Evolutionary conservation across 2,329 filamentous ascomycete genomes (phyloP).

Genomic region (Ophiocordyceps robertsii): DNA sequence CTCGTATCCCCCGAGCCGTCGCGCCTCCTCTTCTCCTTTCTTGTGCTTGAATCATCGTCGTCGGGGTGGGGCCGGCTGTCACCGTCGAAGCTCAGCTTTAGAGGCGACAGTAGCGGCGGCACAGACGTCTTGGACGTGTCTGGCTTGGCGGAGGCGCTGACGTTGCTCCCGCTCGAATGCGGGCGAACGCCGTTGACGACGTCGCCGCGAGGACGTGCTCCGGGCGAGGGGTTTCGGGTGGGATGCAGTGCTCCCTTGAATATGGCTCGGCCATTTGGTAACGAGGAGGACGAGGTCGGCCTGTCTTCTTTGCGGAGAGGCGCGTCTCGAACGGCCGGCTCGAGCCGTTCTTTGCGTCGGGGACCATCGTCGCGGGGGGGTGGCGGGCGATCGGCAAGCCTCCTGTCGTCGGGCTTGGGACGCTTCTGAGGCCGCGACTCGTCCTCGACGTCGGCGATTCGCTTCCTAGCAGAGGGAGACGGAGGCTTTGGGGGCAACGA

Average conservation of each 20-base stretch:
- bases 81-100: constrained; percentile 31
- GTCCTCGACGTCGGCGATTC: constrained; percentile 29
- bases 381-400: constrained; percentile 15
- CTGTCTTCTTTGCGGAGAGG: constrained; percentile 15
- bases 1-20: constrained; percentile 14
- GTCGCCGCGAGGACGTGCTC: constrained; percentile 23
- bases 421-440: constrained; percentile 32
- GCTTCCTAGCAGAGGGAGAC: constrained; percentile 35
- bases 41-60: constrained; percentile 13
- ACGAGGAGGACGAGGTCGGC: constrained; percentile 11
- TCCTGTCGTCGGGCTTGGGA: constrained; percentile 23
- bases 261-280: constrained; percentile 22
- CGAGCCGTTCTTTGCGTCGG: constrained; percentile 17
- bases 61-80: constrained; percentile 8
- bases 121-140: constrained; percentile 27
- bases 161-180: constrained; percentile 17
- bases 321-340: constrained; percentile 12
- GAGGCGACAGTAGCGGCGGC: constrained; percentile 39
- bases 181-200: constrained; percentile 29
- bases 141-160: constrained; percentile 22
- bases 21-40: constrained; percentile 16
- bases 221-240: constrained; percentile 18
- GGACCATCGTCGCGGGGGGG: constrained; percentile 18
- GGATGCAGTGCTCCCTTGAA: constrained; percentile 16
- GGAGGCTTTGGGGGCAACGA: constrained; percentile 20